Conservation (phyloP, 768 basidiomycete genomes). For the Hygrophorus pudorinus region DNA sequence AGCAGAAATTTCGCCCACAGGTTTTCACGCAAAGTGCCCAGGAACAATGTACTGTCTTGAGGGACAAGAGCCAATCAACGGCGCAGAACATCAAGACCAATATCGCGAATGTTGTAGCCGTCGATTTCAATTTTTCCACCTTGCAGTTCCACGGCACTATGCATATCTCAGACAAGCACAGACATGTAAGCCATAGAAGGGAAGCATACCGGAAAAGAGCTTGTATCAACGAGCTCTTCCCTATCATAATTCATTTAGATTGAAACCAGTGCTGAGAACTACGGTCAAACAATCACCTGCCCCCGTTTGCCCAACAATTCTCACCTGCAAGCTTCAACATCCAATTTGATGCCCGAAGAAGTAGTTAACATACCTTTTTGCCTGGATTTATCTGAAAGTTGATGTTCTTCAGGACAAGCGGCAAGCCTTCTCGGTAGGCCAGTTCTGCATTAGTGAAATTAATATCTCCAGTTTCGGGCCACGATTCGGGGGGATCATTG, state of each 20-base stretch:
- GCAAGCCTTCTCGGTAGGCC: slow-evolving; percentile 52
- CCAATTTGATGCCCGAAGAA: no score
- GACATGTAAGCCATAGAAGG: background rate
- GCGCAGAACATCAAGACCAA: slow-evolving; percentile 48
- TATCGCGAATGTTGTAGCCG: slow-evolving; percentile 36
- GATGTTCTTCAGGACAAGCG: slow-evolving; percentile 53
- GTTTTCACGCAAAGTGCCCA: slow-evolving; percentile 39
- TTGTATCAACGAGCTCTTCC: slow-evolving; percentile 49
- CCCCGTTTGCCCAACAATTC: slow-evolving; percentile 39
- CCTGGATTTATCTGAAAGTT: slow-evolving; percentile 46
- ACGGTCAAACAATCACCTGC: slow-evolving; percentile 21
- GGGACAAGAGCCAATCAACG: slow-evolving; percentile 56
- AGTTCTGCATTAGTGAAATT: slow-evolving; percentile 46
- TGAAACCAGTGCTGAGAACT: background rate
- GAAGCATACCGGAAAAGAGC: slow-evolving; percentile 42
- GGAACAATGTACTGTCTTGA: slow-evolving; percentile 50
- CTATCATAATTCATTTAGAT: slow-evolving; percentile 13
- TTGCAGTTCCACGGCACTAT: slow-evolving; percentile 51
- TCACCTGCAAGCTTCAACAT: no score
- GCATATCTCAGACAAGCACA: background rate
- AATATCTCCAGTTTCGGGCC: slow-evolving; percentile 45
- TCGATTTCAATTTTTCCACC: slow-evolving; percentile 51
- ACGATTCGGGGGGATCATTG: slow-evolving; percentile 36
- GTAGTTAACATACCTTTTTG: slow-evolving; percentile 42
- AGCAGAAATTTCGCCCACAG: slow-evolving; percentile 38